Evolutionary conservation across 192 early-diverging fungal species (phyloP), one percentile per base, ranked within the genome.

Genomic region (Diversispora eburnea): DNA sequence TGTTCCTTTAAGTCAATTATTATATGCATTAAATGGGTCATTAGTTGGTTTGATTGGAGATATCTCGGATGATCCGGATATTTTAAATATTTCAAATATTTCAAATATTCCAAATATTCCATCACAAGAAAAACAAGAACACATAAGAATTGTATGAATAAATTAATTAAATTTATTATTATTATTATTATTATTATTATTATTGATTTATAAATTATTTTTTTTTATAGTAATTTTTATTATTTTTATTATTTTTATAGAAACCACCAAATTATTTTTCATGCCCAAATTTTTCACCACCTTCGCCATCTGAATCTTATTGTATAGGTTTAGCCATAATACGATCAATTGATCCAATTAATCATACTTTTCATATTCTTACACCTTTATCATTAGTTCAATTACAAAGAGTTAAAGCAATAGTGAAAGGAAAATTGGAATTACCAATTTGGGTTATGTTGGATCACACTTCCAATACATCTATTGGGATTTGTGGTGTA

Each of bases 11-110:
- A 90, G 89, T 72, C 94, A 99, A 77, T 69, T 91, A 3, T 78
- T 95, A 39, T 86, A 91, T 71, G 91, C 92, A 0, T 81, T 97
- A 22, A 99, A 97, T 78, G 95, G 93, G 3, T 85, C 84, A 41
- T 49, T 98, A 5, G 94, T 98, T 0, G 95, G 86, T 0, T 79
- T 98, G 4, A 84, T 95, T 8, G 86, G 82, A 4, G 81, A 88
- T 74, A 78, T 77, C 65, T 74, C 74, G 17, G 52, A 69, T 13
- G 42, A 59, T 6, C 0, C 19, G 57, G 17, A 73, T 20, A 41
- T 39, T 12, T 42, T 47, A 43, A 66, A 45, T 3, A 51, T 39
- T 12, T 42, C 48, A 43, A 66, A 45, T 3, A 51, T 19, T 59
- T 61, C 20, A 41, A 62, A 15, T 13, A 55, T 72, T 8, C 19